Conservation (phyloP, 75 land plant species). For the Pinus albicaulis region DNA sequence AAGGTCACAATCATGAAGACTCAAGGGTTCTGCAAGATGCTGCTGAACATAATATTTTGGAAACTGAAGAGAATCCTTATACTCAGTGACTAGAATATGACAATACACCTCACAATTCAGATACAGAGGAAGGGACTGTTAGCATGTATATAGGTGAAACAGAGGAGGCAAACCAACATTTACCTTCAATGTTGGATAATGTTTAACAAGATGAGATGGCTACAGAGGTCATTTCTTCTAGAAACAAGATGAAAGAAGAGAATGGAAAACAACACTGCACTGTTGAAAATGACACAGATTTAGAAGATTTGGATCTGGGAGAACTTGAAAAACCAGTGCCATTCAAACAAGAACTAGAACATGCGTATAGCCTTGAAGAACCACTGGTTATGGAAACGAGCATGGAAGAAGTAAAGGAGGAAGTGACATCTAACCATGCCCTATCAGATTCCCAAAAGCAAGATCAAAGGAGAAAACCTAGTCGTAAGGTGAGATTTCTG, state of each 20-base stretch:
- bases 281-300: not conserved
- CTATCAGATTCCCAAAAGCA: not conserved
- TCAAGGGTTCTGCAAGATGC: slow-evolving; percentile 21
- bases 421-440: not conserved
- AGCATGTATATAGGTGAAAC: not conserved
- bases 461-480: slow-evolving; percentile 1
- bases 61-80: not conserved
- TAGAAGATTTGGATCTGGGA: not conserved
- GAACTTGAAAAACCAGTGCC: slow-evolving; percentile 6
- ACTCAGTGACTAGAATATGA: not conserved
- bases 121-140: slow-evolving; percentile 9
- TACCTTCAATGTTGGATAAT: not conserved
- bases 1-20: slow-evolving; percentile 17
- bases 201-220: not conserved
- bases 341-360: not conserved
- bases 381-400: not conserved
- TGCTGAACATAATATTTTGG: slow-evolving; percentile 5
- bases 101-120: slow-evolving; percentile 5
- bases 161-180: not conserved
- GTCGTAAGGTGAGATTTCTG: slow-evolving; percentile 20
- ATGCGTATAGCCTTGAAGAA: not conserved
- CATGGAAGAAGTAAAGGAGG: not conserved
- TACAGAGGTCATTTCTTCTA: not conserved
- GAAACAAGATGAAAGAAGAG: not conserved
- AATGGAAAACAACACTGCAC: not conserved